Base-by-base conservation (phyloP, 2,329 filamentous ascomycete genomes). In the Cryoendolithus antarcticus region DNA sequence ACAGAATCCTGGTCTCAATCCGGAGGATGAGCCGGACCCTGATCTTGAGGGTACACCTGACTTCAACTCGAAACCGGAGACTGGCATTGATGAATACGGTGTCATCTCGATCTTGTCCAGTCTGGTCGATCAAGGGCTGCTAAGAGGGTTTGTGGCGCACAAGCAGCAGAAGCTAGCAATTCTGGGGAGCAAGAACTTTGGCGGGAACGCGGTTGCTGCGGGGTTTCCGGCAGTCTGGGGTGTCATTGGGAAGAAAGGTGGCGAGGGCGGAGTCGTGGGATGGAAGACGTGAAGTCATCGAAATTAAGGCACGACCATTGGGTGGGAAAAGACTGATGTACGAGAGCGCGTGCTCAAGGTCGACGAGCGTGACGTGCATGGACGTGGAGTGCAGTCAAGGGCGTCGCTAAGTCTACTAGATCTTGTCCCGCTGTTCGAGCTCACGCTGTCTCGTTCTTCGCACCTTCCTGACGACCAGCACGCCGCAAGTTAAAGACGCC, bases 101-200 rank as follows among this genome's bases (percentile, higher is more conserved):
- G 5, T 19, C 15, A 19, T 19, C 15, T 77, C 77, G 33, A 77
- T 84, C 35, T 71, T 93, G 9, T 75, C 82, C 0, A 80, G 79
- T 8, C 71, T 95, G 9, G 74, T 93, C 12, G 76, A 82, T 36
- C 84, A 93, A 59, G 84, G 82, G 1, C 66, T 94, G 15, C 69
- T 95, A 55, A 77, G 80, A 48, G 89, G 88, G 2, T 95, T 88
- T 54, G 72, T 95, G 21, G 83, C 82, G 10, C 85, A 93, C 52
- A 73, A 73, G 21, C 77, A 79, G 53, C 72, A 73, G 32, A 78
- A 82, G 35, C 86, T 95, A 53, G 86, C 86, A 9, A 83, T 95
- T 32, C 76, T 82, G 38, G 86, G 88, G 2, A 77, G 82, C 15
- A 81, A 79, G 44, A 54, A 51, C 39, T 57, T 56, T 15, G 59